Evolutionary conservation across 169 alveolate genomes (phyloP).

Genomic region (Babesia ovata): DNA sequence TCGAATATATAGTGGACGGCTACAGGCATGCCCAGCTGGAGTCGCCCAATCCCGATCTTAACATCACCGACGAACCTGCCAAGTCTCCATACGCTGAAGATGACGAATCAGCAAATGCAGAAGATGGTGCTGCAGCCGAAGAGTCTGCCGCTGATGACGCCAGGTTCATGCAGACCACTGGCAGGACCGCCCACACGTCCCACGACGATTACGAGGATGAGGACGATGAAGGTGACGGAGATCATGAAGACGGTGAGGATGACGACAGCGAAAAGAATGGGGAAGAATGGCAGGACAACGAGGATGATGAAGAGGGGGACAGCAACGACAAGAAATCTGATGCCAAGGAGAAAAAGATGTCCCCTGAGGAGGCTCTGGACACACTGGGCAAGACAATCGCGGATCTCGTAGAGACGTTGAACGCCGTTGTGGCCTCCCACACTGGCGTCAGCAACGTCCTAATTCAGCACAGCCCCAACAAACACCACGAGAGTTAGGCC

Average conservation of each 20-base stretch:
- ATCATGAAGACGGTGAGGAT: conserved; percentile 34
- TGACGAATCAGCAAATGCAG: not conserved
- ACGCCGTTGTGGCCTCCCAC: conserved; percentile 35
- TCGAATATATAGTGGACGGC: conserved; percentile 62
- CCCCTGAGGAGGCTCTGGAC: conserved; percentile 9
- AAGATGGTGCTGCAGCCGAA: not conserved
- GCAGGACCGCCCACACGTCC: not conserved
- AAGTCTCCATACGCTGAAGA: conserved; percentile 3
- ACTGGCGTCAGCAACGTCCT: conserved; percentile 55
- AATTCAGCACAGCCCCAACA: conserved; percentile 7
- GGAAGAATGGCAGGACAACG: not conserved
- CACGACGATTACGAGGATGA: not conserved
- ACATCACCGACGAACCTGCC: conserved; percentile 22
- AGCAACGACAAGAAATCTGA: conserved; percentile 7
- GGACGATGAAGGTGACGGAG: not conserved
- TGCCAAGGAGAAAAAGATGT: conserved; percentile 10
- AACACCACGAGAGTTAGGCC: not conserved
- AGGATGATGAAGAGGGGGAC: conserved; percentile 23
- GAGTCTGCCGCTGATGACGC: conserved; percentile 4
- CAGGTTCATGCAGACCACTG: conserved; percentile 35
- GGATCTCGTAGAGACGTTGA: conserved; percentile 40
- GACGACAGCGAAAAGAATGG: conserved; percentile 1
- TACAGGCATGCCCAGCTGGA: conserved; percentile 52
- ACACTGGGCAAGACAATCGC: conserved; percentile 6
- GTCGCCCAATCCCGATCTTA: conserved; percentile 40